A percentile compares a stretch with the other conserved stretches of the same genome.
These are phyloP conservation scores for Pseudovirgaria hyperparasitica DNA, from an alignment of 2,329 filamentous ascomycete species.

Conservation along the genomic window DNA sequence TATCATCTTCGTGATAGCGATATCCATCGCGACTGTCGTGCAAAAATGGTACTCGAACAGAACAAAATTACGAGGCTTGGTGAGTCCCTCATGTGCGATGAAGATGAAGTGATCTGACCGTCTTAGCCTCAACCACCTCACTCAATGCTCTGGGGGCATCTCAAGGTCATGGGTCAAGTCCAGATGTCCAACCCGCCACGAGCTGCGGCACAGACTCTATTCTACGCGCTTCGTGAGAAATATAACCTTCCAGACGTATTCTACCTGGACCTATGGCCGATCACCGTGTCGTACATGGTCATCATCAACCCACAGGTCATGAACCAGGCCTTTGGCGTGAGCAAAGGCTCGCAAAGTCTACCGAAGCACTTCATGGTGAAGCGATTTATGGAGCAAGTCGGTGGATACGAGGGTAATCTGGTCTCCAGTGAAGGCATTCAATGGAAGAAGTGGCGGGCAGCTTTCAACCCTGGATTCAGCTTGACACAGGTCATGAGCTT, in stretches of 20 bases:
- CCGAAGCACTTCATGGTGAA: constrained; percentile 17
- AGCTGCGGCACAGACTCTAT: constrained; percentile 18
- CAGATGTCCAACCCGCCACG: constrained; percentile 24
- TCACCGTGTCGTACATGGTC: constrained; percentile 19
- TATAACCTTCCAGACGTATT: constrained; percentile 24
- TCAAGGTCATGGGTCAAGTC: constrained; percentile 25
- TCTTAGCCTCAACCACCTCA: constrained; percentile 29
- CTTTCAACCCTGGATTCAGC: constrained; percentile 24
- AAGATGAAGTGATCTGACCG: background rate
- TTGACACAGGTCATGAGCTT: constrained; percentile 17
- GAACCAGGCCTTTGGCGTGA: constrained; percentile 22
- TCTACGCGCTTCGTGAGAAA: no score
- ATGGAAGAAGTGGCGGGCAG: constrained; percentile 23
- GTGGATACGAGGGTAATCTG: constrained; percentile 17
- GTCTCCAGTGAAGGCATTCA: constrained; percentile 15
- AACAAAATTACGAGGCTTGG: no score
- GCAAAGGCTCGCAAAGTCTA: no score
- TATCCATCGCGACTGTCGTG: no score
- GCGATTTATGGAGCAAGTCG: constrained; percentile 12
- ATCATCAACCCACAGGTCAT: constrained; percentile 26
- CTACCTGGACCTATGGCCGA: constrained; percentile 34
- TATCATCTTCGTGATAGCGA: no score
- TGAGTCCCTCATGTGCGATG: no score
- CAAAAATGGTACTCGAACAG: no score
- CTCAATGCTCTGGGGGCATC: constrained; percentile 27